Conservation (phyloP, 139 green algal genomes). For the Bryopsis sp. region DNA sequence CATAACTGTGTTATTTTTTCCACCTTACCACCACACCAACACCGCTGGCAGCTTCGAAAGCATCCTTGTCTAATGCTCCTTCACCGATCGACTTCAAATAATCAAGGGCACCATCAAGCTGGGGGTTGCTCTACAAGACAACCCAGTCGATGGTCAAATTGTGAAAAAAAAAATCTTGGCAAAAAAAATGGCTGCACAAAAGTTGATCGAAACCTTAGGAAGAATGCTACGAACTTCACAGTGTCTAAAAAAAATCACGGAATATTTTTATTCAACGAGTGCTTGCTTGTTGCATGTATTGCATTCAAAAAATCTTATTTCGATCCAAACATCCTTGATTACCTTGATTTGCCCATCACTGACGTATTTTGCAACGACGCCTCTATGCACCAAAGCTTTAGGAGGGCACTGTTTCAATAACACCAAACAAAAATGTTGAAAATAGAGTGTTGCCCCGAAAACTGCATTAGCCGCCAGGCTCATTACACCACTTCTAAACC, state of each 20-base stretch:
- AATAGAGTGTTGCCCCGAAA: neutral
- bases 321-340: too few relatives aligned
- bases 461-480: neutral
- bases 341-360: conserved; percentile 62
- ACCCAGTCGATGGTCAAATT: too few relatives aligned
- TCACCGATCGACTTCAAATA: conserved; percentile 59
- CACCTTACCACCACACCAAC: conserved; percentile 68
- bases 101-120: conserved; percentile 76
- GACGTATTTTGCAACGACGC: conserved; percentile 57
- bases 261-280: too few relatives aligned
- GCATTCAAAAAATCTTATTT: too few relatives aligned
- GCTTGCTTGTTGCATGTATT: too few relatives aligned
- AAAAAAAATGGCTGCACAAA: neutral
- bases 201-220: too few relatives aligned
- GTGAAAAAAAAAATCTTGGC: neutral
- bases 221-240: too few relatives aligned
- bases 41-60: conserved; percentile 57
- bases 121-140: conserved; percentile 43
- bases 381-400: conserved; percentile 70
- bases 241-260: too few relatives aligned
- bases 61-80: conserved; percentile 34
- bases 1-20: neutral
- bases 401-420: conserved; percentile 75
- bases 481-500: neutral
- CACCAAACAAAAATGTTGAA: too few relatives aligned